Evolutionary conservation across 2,329 filamentous ascomycete species (phyloP), one percentile per base, ranked within the genome.

Genomic region (Trichoderma sp.): DNA sequence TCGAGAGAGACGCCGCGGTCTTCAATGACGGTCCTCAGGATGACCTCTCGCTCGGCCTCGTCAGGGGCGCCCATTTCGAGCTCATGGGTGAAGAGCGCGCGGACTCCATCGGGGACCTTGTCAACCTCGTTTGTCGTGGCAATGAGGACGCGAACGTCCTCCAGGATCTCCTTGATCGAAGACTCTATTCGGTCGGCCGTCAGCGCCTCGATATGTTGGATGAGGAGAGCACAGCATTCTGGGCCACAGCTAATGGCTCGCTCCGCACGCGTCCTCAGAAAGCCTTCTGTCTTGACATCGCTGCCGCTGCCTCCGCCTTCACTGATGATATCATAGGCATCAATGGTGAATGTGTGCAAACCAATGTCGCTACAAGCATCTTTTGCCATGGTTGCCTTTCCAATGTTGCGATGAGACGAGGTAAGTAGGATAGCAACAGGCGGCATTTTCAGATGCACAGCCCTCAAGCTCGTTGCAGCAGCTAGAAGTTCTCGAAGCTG

Each of bases 61-160:
- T 98, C 94, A 0, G 95, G 95, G 0, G 95, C 95, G 53, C 84
- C 88, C 87, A 99, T 93, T 75, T 98, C 94, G 50, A 99, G 84
- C 78, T 99, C 95, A 74, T 99, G 94, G 0, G 93, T 97, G 77
- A 99, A 98, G 3, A 98, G 83, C 12, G 93, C 93, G 64, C 95
- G 88, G 22, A 98, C 89, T 0, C 92, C 92, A 73, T 97, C 94
- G 0, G 94, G 92, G 1, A 99, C 88, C 78, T 98, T 96, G 76
- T 98, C 95, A 0, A 97, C 89, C 72, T 98, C 94, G 7, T 93
- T 97, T 0, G 94, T 97, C 0, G 95, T 99, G 0, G 95, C 94
- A 72, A 99, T 89, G 27, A 99, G 81, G 2, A 98, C 92, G 65
- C 95, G 85, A 3, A 89, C 89, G 56, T 91, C 90, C n/a, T 87